Evolutionary conservation across 2,329 filamentous ascomycete species (phyloP), one percentile per base, ranked within the genome.

Genomic region (Penicillium crustosum): DNA sequence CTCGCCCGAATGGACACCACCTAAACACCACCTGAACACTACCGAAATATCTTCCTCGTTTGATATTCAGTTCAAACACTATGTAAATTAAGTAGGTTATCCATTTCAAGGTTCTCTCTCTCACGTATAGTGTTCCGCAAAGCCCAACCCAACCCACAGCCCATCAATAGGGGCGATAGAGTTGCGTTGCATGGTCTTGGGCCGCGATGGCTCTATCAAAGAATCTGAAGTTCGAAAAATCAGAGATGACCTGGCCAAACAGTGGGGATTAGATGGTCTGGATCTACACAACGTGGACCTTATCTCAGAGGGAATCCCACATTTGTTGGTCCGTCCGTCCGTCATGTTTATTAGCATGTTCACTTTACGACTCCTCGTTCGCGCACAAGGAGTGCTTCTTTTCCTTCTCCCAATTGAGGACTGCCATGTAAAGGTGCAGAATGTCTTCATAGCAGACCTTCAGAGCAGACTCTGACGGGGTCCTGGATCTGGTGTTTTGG

Each of bases 271-370:
- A 5, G 53, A 70, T 49, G 61, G 55, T 4, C 73, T 73, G 2
- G 73, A 75, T 61, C 57, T 75, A 36, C 69, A 72, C 5, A 66
- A 66, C 38, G 66, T 73, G 7, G 73, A 76, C 39, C 67, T 74
- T 17, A 64, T 66, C 4, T 74, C 73, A 0, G 65, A 69, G 31
- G 69, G 71, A 2, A 64, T 73, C 31, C 72, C 73, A 4, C 70
- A 75, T 54, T 66, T 75, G 31, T 57, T 75, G 19, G 63, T 76
- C 31, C 66, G 73, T 7, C 69, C 69, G 1, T 60, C 52, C 3
- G 69, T 72, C 4, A 70, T 75, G 35, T 61, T 75, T 5, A 60
- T 75, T 23, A 71, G 74, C 53, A 61, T 75, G 25, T 75, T 75
- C 56, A 68, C 69, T 48, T 57, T 76, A 29, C 72, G 74, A n/a